These are phyloP conservation scores for Dillenia suffruticosa DNA, from an alignment of 164 flowering plant genomes.

Conservation along the genomic window DNA sequence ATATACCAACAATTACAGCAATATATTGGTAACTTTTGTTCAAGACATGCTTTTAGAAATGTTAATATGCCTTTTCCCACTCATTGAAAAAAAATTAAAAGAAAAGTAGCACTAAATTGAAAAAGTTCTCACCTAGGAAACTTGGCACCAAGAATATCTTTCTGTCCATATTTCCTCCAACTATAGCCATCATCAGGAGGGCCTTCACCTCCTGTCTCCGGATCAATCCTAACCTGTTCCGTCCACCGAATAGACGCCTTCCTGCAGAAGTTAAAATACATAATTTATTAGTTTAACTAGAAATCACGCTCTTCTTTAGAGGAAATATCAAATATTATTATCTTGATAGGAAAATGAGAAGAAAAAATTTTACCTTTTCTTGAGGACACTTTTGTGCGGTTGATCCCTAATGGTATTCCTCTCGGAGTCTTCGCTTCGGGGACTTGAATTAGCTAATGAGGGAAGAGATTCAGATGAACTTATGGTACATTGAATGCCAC, in stretches of 20 bases:
- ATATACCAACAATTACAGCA: too few relatives aligned
- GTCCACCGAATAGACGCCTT: slow-evolving; percentile 44
- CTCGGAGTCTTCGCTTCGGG: slow-evolving; percentile 46
- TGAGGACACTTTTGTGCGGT: slow-evolving; percentile 22
- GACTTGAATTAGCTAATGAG: slow-evolving; percentile 28
- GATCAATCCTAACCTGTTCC: slow-evolving; percentile 25
- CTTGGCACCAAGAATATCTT: slow-evolving; percentile 69
- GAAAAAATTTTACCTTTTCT: slow-evolving; percentile 35
- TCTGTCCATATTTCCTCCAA: slow-evolving; percentile 89
- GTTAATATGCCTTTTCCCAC: too few relatives aligned
- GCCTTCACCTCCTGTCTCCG: slow-evolving; percentile 34
- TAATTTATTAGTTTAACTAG: neutral
- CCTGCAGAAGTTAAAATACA: slow-evolving; percentile 21
- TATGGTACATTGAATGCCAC: neutral
- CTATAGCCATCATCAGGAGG: slow-evolving; percentile 52
- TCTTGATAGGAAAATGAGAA: neutral
- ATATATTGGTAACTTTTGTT: too few relatives aligned
- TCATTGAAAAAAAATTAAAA: too few relatives aligned
- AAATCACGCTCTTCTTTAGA: too few relatives aligned
- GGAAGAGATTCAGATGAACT: slow-evolving; percentile 29
- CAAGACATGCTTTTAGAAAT: too few relatives aligned
- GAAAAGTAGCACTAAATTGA: neutral
- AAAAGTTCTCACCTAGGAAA: slow-evolving; percentile 52
- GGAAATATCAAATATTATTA: too few relatives aligned
- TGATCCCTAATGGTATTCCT: slow-evolving; percentile 22